Evolutionary conservation across 495 filamentous ascomycete genomes (phyloP).

Genomic region (Xylaria castorea): DNA sequence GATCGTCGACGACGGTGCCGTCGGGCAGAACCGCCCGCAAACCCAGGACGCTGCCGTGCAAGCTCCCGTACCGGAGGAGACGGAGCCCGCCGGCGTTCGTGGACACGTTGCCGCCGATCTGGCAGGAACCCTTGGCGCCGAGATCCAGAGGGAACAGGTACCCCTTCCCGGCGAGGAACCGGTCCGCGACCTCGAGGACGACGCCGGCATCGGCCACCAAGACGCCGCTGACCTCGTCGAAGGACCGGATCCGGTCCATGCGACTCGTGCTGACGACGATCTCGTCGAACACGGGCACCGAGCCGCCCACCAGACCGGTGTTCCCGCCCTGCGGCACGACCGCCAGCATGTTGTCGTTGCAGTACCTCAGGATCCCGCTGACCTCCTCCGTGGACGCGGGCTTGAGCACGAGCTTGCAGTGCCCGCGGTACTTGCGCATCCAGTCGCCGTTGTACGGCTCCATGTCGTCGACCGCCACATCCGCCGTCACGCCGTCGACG

Average conservation of each 20-base stretch:
- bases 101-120: constrained; percentile 97
- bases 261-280: constrained; percentile 88
- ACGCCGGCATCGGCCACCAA: constrained; percentile 89
- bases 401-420: constrained; percentile 85
- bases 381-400: constrained; percentile 82
- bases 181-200: constrained; percentile 87
- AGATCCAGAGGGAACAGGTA: constrained; percentile 95
- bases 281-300: constrained; percentile 96
- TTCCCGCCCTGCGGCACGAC: constrained; percentile 99
- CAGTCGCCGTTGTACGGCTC: constrained; percentile 96
- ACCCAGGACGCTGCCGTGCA: constrained; percentile 91
- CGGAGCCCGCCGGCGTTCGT: constrained; percentile 94
- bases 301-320: constrained; percentile 92
- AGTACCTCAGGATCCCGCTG: constrained; percentile 87
- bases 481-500: constrained; percentile 77
- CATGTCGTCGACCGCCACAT: constrained; percentile 74
- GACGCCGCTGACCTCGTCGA: constrained; percentile 90
- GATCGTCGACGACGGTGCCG: constrained; percentile 87
- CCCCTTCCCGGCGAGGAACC: constrained; percentile 75
- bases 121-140: constrained; percentile 96
- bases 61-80: constrained; percentile 87
- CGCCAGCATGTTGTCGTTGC: constrained; percentile 87
- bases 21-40: constrained; percentile 92
- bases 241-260: constrained; percentile 89
- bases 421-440: constrained; percentile 98